These are phyloP conservation scores for Yarrowia bubula DNA, from an alignment of 805 yeast species.

Conservation along the genomic window DNA sequence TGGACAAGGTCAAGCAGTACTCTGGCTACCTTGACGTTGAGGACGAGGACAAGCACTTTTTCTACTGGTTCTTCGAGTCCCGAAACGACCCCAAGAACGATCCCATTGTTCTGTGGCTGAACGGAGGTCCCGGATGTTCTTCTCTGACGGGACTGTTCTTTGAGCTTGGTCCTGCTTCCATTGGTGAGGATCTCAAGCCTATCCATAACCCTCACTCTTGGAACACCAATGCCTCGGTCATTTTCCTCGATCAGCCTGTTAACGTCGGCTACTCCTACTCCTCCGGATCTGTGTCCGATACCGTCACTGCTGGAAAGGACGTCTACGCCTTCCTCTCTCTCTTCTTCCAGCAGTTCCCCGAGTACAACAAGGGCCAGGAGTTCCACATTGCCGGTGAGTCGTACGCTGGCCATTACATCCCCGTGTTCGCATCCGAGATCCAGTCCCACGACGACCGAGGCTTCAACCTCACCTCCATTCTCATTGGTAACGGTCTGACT, in stretches of 20 bases:
- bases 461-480: constrained; percentile 71
- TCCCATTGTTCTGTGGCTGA: constrained; percentile 85
- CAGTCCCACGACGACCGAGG: constrained; percentile 54
- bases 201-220: constrained; percentile 85
- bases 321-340: constrained; percentile 83
- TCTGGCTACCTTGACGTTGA: constrained; percentile 74
- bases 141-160: constrained; percentile 88
- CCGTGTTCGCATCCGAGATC: constrained; percentile 68
- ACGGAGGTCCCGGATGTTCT: constrained; percentile 98
- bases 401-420: constrained; percentile 94
- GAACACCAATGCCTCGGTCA: constrained; percentile 89
- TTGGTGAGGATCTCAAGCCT: constrained; percentile 63
- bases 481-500: constrained; percentile 93
- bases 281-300: constrained; percentile 60
- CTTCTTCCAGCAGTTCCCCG: constrained; percentile 85
- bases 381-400: constrained; percentile 96
- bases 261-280: constrained; percentile 94
- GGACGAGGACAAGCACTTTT: constrained; percentile 87
- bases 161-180: constrained; percentile 87
- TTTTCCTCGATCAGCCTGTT: constrained; percentile 93
- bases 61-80: constrained; percentile 88
- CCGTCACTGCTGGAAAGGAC: constrained; percentile 85
- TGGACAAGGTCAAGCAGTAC: constrained; percentile 78
- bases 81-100: constrained; percentile 79
- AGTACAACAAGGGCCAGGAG: constrained; percentile 60